Base-by-base conservation (phyloP, 208 protist genomes). In the Trypanosoma brucei region DNA sequence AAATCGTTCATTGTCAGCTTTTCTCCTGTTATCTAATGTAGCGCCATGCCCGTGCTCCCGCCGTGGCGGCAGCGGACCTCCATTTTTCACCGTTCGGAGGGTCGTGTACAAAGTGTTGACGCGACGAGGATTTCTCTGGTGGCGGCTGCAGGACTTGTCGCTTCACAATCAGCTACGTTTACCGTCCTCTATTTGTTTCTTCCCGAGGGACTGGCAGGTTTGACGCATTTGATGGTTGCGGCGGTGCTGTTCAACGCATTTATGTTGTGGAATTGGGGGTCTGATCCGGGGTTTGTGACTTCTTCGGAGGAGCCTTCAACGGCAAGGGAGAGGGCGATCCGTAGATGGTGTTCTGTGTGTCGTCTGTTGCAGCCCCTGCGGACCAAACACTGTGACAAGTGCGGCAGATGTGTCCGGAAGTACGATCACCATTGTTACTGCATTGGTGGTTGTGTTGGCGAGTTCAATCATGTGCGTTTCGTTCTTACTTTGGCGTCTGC, bases 361-460 rank as follows among this genome's bases (percentile, higher is more conserved):
- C 38, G 44, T 6, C n/a, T 67, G 57, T 72, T 64, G 71, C 71
- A 83, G 57, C 91, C 91, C 13, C 56, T 91, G 22, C 72, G 92
- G 37, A 71, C 88, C 1, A 93, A 93, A 65, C 91, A 96, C 62
- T 95, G 89, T 62, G 7, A 50, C 33, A 52, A 72, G 31, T 92
- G 81, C 65, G 72, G 78, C 11, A 57, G 68, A 48, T 97, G 92
- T 70, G 86, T 97, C 22, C 61, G 81, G 14, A 86, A 83, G 58
- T 94, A 88, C 69, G 92, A 97, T 62, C 92, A 97, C 70, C 84
- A 93, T 64, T 97, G 92, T 68, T 59, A 60, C n/a, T 96, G 89
- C 88, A 63, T 97, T 13, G 88, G 92, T 52, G 84, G 75, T 30
- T 86, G 82, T 71, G 81, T 95, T 57, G 91, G 91, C n/a, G 81